Percentiles rank a stretch among this genome's conserved stretches.
Evolutionary conservation across 73 alveolate genomes (phyloP).

Genomic region (Symbiodinium natans): DNA sequence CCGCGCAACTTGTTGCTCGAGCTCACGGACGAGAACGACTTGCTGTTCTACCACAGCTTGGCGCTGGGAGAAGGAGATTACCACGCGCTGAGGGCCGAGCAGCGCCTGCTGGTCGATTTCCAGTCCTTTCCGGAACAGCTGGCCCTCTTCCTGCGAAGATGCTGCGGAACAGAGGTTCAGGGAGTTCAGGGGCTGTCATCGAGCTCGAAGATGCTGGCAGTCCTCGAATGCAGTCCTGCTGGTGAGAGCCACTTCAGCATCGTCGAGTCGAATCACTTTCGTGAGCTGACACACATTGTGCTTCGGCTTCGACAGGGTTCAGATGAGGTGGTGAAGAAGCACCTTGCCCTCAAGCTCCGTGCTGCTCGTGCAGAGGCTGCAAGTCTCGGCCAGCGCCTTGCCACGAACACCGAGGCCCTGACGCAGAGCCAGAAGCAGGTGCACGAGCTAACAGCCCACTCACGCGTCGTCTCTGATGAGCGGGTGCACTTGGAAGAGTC

Average conservation of each 20-base stretch:
- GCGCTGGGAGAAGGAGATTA: slow-evolving; percentile 40
- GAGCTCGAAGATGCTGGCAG: background rate
- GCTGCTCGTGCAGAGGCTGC: slow-evolving; percentile 24
- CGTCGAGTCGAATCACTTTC: slow-evolving; percentile 84
- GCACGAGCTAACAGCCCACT: slow-evolving; percentile 35
- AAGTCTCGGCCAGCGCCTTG: background rate
- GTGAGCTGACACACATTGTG: slow-evolving; percentile 30
- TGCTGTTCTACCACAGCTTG: slow-evolving; percentile 75
- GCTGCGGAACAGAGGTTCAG: slow-evolving; percentile 9
- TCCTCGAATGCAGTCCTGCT: background rate
- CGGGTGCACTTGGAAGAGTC: slow-evolving; percentile 55
- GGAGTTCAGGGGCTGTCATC: background rate
- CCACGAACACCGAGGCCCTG: slow-evolving; percentile 5
- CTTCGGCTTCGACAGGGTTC: slow-evolving; percentile 57
- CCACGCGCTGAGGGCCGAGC: slow-evolving; percentile 66
- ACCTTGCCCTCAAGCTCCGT: slow-evolving; percentile 36
- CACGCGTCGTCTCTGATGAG: slow-evolving; percentile 49
- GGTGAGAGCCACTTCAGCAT: slow-evolving; percentile 28
- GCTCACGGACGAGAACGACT: slow-evolving; percentile 72
- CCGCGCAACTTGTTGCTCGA: slow-evolving; percentile 64
- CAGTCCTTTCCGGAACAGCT: slow-evolving; percentile 74
- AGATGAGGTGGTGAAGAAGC: slow-evolving; percentile 86
- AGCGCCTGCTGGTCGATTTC: slow-evolving; percentile 82
- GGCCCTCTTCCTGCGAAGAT: slow-evolving; percentile 35
- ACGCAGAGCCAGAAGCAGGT: slow-evolving; percentile 42